Evolutionary conservation across 2,329 filamentous ascomycete genomes (phyloP), one percentile per base, ranked within the genome.

Genomic region (Cyphellophora attinorum): DNA sequence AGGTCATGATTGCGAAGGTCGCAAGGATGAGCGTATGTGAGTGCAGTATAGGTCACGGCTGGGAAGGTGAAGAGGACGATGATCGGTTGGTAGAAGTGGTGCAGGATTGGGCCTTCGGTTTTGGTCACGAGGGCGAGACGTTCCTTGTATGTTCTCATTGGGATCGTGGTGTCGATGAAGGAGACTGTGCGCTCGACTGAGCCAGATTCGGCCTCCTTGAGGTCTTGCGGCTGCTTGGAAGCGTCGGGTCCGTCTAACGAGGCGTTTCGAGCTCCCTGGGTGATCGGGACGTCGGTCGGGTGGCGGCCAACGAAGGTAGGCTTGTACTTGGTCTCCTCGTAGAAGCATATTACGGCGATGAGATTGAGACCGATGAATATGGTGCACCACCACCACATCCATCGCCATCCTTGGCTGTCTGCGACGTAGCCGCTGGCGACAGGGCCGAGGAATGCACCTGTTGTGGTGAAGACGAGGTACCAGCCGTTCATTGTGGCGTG

Each of bases 401-500:
- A 58, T n/a, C 55, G 45, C 53, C 56, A 61, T 8, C 56, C 52
- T 35, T 59, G 51, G 10, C 29, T 29, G 6, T 45, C 51, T 8
- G 49, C 54, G 25, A 56, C 50, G 4, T 46, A 41, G 1, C 55
- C 56, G 8, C 53, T 50, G 10, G 51, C 54, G 38, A 58, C 54
- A 3, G 54, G 55, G 0, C 48, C 49, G 2, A 58, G 39, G 27
- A 56, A 57, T 37, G 58, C 56, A n/a, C 56, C 51, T 39, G 54
- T 48, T 45, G 52, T 56, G n/a, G 52, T 46, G 25, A 58, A 55
- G 39, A 55, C 60, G 45, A 69, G 53, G 37, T 69, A 72, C 11
- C 65, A 53, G 2, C 53, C 55, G 40, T 72, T 73, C 61, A 67
- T 65, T 3, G 55, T 52, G 0, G 61, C 65, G 15, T 61, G 58